phyloP scores from a whole-genome alignment of 805 yeast genomes.

The Pichia californica region DNA sequence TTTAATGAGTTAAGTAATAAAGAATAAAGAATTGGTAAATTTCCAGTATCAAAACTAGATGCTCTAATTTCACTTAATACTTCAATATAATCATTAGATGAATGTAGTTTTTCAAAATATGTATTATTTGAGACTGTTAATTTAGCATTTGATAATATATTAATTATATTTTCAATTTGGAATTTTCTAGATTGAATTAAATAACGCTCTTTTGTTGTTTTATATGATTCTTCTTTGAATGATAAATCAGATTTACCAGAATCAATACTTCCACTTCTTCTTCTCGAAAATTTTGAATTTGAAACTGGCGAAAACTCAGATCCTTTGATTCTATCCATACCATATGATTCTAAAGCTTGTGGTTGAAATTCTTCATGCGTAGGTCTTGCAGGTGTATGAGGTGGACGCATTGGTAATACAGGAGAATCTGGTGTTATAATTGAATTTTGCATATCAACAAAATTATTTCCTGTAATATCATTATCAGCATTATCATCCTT shows the following conservation, averaged over 20 bases:
- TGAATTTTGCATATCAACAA: neutral
- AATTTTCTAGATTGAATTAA: constrained; percentile 12
- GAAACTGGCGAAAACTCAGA: constrained; percentile 8
- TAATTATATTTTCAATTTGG: constrained; percentile 13
- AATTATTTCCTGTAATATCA: neutral
- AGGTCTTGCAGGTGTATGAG: constrained; percentile 4
- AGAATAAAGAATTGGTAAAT: constrained; percentile 15
- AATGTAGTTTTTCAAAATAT: constrained; percentile 17
- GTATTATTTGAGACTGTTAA: constrained; percentile 14
- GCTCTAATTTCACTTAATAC: constrained; percentile 19
- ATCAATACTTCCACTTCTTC: neutral
- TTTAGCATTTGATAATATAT: constrained; percentile 8
- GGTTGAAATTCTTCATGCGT: neutral
- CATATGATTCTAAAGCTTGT: constrained; percentile 5
- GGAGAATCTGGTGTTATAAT: neutral
- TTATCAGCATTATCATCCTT: neutral
- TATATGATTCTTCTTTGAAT: neutral
- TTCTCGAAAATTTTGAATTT: too few relatives aligned
- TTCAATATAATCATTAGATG: constrained; percentile 17
- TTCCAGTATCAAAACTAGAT: constrained; percentile 16
- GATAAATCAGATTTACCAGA: neutral
- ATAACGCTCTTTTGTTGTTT: constrained; percentile 2
- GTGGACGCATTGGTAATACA: constrained; percentile 1
- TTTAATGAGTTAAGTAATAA: constrained; percentile 14
- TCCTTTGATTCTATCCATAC: constrained; percentile 10